Evolutionary conservation across 2,329 filamentous ascomycete genomes (phyloP).

Genomic region (Aspergillus ustus): DNA sequence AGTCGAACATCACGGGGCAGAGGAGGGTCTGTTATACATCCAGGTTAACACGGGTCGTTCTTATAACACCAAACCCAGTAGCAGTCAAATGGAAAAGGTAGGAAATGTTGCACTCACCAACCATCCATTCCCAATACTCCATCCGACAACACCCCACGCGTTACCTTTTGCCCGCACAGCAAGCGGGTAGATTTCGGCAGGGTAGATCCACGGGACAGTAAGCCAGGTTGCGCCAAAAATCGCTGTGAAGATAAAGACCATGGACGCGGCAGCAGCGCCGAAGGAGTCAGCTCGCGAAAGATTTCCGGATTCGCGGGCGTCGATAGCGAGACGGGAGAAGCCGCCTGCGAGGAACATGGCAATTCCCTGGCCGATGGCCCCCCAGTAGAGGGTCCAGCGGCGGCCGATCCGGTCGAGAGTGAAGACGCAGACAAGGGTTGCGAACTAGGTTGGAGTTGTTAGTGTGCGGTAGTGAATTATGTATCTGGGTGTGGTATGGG

Average conservation of each 20-base stretch:
- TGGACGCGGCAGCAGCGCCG: constrained; percentile 68
- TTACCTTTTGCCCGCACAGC: constrained; percentile 75
- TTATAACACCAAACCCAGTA: too few relatives aligned
- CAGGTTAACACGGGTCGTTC: constrained; percentile 23
- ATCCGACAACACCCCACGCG: constrained; percentile 75
- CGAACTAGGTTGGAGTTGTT: constrained; percentile 52
- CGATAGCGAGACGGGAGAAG: constrained; percentile 61
- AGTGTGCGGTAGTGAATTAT: neutral
- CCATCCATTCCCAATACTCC: constrained; percentile 77
- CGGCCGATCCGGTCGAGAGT: constrained; percentile 71
- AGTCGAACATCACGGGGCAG: constrained; percentile 64
- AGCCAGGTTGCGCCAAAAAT: constrained; percentile 69
- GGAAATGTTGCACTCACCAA: constrained; percentile 41
- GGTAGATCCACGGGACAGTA: constrained; percentile 66
- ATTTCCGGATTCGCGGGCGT: constrained; percentile 53
- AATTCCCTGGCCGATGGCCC: constrained; percentile 65
- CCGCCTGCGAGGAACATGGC: constrained; percentile 71
- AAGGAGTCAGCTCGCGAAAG: constrained; percentile 54
- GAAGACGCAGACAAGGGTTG: constrained; percentile 71
- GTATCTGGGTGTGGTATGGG: neutral
- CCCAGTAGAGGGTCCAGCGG: constrained; percentile 72
- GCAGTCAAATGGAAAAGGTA: neutral
- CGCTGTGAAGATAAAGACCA: constrained; percentile 72
- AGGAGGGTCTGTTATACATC: constrained; percentile 48
- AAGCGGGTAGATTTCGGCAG: constrained; percentile 74